Percentiles rank a stretch among this genome's conserved stretches.
Conservation (phyloP, 306 rosid species). For the Phaseolus lunatus region DNA sequence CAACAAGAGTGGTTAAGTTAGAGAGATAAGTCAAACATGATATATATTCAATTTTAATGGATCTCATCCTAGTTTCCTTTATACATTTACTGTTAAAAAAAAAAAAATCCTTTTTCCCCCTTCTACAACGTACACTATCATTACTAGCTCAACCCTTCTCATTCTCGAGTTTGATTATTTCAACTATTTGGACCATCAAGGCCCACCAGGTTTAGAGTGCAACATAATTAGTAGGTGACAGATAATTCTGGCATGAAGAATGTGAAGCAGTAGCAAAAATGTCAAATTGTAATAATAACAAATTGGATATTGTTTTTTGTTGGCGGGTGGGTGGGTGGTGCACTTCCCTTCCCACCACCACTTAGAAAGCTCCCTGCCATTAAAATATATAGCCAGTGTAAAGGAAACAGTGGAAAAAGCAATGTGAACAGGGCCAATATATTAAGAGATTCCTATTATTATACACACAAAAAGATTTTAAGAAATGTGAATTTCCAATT, state of each 20-base stretch:
- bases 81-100: neutral
- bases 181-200: neutral
- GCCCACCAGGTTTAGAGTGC: slow-evolving; percentile 27
- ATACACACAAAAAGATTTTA: neutral
- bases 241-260: neutral
- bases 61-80: neutral
- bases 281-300: neutral
- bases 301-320: neutral
- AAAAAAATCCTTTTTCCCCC: neutral
- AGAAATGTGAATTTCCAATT: neutral
- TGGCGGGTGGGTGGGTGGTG: neutral
- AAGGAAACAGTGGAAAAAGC: neutral
- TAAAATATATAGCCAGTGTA: neutral
- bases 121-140: slow-evolving; percentile 17
- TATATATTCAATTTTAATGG: too few species aligned
- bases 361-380: neutral
- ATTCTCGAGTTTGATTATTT: neutral
- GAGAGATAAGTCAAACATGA: too few species aligned
- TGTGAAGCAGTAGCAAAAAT: neutral
- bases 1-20: too few species aligned
- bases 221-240: slow-evolving; percentile 4
- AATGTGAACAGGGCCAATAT: neutral
- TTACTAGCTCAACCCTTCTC: slow-evolving; percentile 24
- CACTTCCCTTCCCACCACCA: slow-evolving; percentile 5
- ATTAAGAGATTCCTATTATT: too few species aligned